Evolutionary conservation across 1,284 basidiomycete species (phyloP).

Genomic region (Blastosporella zonata): DNA sequence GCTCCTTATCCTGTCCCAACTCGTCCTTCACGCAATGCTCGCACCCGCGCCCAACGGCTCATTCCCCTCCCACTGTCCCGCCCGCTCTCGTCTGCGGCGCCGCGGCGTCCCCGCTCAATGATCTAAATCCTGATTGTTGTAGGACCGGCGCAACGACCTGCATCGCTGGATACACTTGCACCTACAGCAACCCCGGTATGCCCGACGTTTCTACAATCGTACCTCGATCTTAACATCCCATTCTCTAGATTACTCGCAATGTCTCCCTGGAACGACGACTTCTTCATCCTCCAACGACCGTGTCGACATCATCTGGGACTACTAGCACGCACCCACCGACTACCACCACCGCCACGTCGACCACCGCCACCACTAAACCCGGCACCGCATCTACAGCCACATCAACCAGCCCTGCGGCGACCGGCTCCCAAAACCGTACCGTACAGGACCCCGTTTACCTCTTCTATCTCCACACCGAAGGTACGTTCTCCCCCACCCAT

Average conservation of each 20-base stretch:
- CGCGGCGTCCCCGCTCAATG: no score
- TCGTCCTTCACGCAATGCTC: no score
- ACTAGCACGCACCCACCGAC: no score
- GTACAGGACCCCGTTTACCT: slow-evolving; percentile 55
- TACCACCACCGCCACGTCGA: slow-evolving; percentile 22
- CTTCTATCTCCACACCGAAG: slow-evolving; percentile 52
- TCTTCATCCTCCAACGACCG: background rate
- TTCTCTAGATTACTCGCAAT: slow-evolving; percentile 48
- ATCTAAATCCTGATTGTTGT: no score
- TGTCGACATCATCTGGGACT: slow-evolving; percentile 15
- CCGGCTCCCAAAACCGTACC: slow-evolving; percentile 52
- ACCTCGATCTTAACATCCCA: background rate
- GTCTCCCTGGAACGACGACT: slow-evolving; percentile 33
- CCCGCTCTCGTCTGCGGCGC: no score
- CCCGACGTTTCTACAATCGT: background rate
- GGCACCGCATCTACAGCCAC: slow-evolving; percentile 36
- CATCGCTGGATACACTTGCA: slow-evolving; percentile 44
- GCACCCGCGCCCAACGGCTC: no score
- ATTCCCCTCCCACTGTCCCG: no score
- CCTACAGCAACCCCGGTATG: slow-evolving; percentile 41
- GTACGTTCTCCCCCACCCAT: slow-evolving; percentile 26
- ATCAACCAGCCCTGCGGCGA: slow-evolving; percentile 40
- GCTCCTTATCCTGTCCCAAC: no score
- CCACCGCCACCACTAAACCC: slow-evolving; percentile 15
- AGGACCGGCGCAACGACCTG: slow-evolving; percentile 48